These are phyloP conservation scores for Mycena latifolia DNA, from an alignment of 768 basidiomycete species.

Conservation along the genomic window DNA sequence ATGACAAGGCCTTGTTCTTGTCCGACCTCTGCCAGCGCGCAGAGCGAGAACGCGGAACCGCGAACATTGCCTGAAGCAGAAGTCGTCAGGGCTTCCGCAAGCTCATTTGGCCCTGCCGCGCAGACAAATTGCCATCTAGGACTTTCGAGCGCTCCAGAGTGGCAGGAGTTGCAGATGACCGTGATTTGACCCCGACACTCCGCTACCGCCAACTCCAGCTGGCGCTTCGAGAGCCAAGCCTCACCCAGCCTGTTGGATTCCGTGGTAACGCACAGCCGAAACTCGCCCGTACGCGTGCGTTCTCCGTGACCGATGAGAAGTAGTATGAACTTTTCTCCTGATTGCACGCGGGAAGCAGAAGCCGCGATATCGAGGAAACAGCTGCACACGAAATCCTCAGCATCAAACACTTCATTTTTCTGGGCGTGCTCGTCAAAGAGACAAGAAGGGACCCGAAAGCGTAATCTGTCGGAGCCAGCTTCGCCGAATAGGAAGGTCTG, in stretches of 20 bases:
- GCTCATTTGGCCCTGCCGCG: slow-evolving; percentile 8
- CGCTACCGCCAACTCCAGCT: background rate
- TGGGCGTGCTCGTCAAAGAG: background rate
- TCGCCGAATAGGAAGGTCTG: background rate
- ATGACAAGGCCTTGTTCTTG: background rate
- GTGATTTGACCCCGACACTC: background rate
- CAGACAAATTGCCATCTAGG: slow-evolving; percentile 3
- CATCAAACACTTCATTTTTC: background rate
- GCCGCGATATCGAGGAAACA: background rate
- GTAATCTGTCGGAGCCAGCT: background rate
- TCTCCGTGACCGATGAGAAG: slow-evolving; percentile 6
- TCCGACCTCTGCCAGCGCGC: slow-evolving; percentile 8
- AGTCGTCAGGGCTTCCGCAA: background rate
- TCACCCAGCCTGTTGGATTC: background rate
- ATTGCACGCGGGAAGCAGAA: background rate
- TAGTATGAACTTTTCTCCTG: background rate
- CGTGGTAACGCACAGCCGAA: background rate
- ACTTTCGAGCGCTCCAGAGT: slow-evolving; percentile 2
- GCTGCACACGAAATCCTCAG: background rate
- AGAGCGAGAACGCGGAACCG: slow-evolving; percentile 5
- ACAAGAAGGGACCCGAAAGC: background rate
- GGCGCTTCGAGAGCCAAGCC: slow-evolving; percentile 3
- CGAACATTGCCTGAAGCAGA: slow-evolving; percentile 5
- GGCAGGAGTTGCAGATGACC: background rate
- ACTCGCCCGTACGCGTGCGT: background rate